Percentiles rank a stretch among this genome's conserved stretches.
Conservation (phyloP, 148 eudicot species). For the Linanthus parryae region DNA sequence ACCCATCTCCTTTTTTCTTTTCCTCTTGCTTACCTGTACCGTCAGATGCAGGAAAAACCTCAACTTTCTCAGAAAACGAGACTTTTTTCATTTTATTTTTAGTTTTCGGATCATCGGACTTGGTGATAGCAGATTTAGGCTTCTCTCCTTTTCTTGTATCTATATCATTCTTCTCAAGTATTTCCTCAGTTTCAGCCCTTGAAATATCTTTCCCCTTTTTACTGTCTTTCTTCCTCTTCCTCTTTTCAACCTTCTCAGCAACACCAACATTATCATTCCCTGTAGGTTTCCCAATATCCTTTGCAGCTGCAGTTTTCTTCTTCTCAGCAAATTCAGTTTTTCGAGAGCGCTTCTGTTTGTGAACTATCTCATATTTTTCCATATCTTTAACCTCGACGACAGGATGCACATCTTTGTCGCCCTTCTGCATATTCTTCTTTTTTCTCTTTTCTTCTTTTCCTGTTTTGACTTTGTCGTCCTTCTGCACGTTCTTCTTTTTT, state of each 20-base stretch:
- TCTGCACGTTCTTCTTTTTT: neutral
- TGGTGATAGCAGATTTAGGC: neutral
- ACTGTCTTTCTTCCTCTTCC: conserved; percentile 4
- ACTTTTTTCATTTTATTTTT: conserved; percentile 9
- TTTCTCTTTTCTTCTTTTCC: no score
- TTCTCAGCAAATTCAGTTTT: no score
- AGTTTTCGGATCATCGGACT: neutral
- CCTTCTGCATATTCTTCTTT: no score
- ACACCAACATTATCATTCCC: neutral
- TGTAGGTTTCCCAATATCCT: neutral
- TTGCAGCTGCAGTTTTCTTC: conserved; percentile 6
- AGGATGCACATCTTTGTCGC: no score
- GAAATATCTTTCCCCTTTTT: neutral
- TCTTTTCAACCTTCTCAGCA: conserved; percentile 3
- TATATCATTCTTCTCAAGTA: neutral
- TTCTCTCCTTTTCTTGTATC: neutral
- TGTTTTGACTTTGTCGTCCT: neutral
- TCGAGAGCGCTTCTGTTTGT: no score
- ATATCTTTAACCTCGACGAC: no score
- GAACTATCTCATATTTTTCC: no score
- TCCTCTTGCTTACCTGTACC: neutral
- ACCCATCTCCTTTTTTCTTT: no score
- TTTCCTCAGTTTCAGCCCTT: neutral
- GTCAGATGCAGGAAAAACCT: conserved; percentile 3
- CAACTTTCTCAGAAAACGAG: neutral